Evolutionary conservation across 306 rosid species (phyloP).

Genomic region (Prunus armeniaca): DNA sequence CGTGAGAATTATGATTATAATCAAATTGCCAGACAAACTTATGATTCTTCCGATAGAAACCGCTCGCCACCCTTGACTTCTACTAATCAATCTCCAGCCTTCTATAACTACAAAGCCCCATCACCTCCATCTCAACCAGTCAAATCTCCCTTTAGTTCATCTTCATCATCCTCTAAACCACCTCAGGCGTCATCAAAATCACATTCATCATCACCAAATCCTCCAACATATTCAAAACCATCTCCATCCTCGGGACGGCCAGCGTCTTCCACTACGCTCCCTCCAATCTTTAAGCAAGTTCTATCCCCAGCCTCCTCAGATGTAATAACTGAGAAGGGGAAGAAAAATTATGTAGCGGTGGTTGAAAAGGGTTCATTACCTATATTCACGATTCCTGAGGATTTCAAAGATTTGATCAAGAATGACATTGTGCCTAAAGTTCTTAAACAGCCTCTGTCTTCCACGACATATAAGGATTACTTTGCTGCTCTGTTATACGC

Average conservation of each 20-base stretch:
- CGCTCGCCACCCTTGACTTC: neutral
- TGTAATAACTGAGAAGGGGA: neutral
- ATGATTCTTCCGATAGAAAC: neutral
- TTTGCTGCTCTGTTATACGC: conserved; percentile 39
- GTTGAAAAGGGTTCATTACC: conserved; percentile 16
- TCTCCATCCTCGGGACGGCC: neutral
- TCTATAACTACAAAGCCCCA: neutral
- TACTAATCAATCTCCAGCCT: neutral
- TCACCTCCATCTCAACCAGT: neutral
- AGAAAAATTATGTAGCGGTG: neutral
- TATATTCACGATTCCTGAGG: conserved; percentile 24
- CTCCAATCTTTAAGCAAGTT: neutral
- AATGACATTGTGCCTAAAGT: conserved; percentile 27
- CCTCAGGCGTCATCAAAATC: neutral
- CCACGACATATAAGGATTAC: conserved; percentile 31
- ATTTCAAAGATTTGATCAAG: conserved; percentile 31
- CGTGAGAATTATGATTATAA: neutral
- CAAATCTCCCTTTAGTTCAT: neutral
- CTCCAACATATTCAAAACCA: neutral
- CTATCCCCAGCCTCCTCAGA: neutral
- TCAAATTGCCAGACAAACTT: neutral
- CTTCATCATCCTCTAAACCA: neutral
- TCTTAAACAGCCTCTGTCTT: conserved; percentile 24
- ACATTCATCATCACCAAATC: neutral
- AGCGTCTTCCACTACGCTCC: neutral